A percentile compares a stretch with the other conserved stretches of the same genome.
These are phyloP conservation scores for Beta macrorhiza DNA, from an alignment of 179 eudicot species.

Conservation along the genomic window DNA sequence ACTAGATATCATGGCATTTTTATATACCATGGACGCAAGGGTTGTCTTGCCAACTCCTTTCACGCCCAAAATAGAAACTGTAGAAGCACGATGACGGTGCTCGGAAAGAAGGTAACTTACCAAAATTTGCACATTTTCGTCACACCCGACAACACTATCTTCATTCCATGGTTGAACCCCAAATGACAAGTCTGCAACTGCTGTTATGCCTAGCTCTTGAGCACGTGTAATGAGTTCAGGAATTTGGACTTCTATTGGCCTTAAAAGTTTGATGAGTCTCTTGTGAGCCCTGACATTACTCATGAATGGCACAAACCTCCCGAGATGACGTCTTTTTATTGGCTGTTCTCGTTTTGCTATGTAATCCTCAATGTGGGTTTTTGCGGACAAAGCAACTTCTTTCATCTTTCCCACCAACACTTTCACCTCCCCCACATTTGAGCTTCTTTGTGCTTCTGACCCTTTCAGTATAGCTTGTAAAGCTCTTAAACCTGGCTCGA, in stretches of 20 bases:
- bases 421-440: not conserved
- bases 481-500: not conserved
- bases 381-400: not conserved
- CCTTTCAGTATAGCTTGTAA: constrained; percentile 9
- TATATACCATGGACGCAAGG: constrained; percentile 10
- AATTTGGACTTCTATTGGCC: not conserved
- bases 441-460: not conserved
- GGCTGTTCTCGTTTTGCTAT: not conserved
- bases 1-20: not conserved
- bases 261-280: not conserved
- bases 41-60: constrained; percentile 14
- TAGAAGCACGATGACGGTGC: not conserved
- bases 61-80: constrained; percentile 11
- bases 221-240: not conserved
- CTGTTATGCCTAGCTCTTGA: not conserved
- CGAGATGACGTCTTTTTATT: not conserved
- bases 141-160: not conserved
- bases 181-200: not conserved
- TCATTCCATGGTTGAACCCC: not conserved
- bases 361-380: not conserved
- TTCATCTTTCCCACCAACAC: not conserved
- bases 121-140: not conserved
- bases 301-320: not conserved
- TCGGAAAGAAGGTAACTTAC: not conserved
- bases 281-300: not conserved